phyloP scores from a whole-genome alignment of 805 yeast genomes.

The Spathaspora sp. region DNA sequence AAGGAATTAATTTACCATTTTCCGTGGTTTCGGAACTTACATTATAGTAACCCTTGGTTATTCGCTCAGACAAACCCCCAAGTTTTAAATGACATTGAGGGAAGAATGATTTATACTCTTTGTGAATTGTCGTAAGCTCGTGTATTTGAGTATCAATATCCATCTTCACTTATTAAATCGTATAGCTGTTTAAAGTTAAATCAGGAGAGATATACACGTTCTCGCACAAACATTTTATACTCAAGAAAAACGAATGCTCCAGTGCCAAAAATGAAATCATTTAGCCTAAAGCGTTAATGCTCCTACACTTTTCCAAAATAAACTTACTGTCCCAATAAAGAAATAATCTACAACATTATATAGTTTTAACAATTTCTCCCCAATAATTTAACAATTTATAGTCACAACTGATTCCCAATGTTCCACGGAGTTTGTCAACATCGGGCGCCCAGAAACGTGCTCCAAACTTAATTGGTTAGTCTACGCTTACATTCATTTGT shows the following conservation, averaged over 20 bases:
- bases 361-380: not conserved
- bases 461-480: conserved; percentile 30
- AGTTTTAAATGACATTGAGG: conserved; percentile 10
- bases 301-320: too few relatives aligned
- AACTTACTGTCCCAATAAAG: too few relatives aligned
- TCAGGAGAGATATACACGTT: not conserved
- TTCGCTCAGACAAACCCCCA: not conserved
- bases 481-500: conserved; percentile 34
- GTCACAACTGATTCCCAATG: conserved; percentile 46
- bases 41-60: not conserved
- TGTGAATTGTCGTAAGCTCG: conserved; percentile 17
- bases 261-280: too few relatives aligned
- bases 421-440: conserved; percentile 36
- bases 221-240: not conserved
- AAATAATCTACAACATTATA: not conserved
- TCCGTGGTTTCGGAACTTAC: not conserved
- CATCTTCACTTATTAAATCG: conserved; percentile 9
- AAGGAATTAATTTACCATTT: conserved; percentile 1
- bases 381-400: conserved; percentile 17
- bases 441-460: conserved; percentile 48
- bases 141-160: conserved; percentile 11
- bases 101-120: conserved; percentile 22
- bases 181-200: not conserved
- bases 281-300: too few relatives aligned
- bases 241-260: not conserved